Base-by-base conservation (phyloP, 2,329 filamentous ascomycete species). In the Fusarium anguioides region DNA sequence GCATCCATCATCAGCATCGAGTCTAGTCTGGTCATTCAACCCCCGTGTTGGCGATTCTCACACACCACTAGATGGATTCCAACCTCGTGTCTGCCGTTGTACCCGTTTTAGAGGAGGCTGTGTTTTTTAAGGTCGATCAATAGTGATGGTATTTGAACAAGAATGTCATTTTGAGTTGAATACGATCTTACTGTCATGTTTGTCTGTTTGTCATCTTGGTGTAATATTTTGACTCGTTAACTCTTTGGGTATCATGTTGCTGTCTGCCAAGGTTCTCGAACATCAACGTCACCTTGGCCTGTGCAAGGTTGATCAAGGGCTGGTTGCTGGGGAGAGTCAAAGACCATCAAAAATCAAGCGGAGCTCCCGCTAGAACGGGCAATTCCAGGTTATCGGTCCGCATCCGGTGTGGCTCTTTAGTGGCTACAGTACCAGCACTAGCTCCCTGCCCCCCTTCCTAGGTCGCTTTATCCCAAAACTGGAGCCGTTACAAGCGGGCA, bases 401-500 rank as follows among this genome's bases (percentile, higher is more conserved):
- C 69, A 65, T 73, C 68, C 57, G 70, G 66, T 61, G 53, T 71
- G 70, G 60, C 59, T 31, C 29, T 14, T 31, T 31, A 31, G 53
- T 71, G 70, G 60, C 64, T 64, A n/a, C n/a, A n/a, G n/a, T n/a
- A n/a, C n/a, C n/a, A n/a, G n/a, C 60, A 26, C 40, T 31, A 37
- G 37, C 27, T 18, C 49, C 59, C 26, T 52, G 47, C 21, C 29
- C 40, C 58, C 56, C 58, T 47, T 57, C 66, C 70, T 70, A n/a
- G n/a, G n/a, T 73, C 62, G 65, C 42, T 70, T 61, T 42, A n/a
- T 65, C 62, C 58, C 31, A 47, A n/a, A n/a, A 55, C 57, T 63
- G 56, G 57, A 50, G 60, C 64, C 60, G 66, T 71, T 70, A 60
- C 64, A 69, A 60, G 63, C 66, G 59, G n/a, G n/a, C n/a, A n/a